These are phyloP conservation scores for Pseudonitzschia multistriata DNA, from an alignment of 108 stramenopile species.

Conservation along the genomic window DNA sequence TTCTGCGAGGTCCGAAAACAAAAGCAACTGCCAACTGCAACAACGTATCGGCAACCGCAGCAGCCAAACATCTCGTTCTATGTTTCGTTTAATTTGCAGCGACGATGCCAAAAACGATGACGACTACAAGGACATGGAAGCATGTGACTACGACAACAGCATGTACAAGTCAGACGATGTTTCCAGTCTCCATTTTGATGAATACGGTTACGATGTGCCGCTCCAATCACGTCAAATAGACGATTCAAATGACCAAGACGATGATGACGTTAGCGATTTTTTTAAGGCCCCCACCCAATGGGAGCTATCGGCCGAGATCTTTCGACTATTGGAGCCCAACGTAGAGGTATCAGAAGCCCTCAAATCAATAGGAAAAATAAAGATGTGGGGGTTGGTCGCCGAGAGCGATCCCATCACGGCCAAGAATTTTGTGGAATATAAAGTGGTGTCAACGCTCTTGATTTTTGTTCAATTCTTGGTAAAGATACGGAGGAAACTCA, in stretches of 20 bases:
- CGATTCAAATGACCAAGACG: not conserved
- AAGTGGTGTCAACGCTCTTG: not conserved
- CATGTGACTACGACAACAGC: not conserved
- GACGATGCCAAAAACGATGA: not conserved
- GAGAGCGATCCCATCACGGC: not conserved
- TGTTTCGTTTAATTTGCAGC: not conserved
- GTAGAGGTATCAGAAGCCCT: not conserved
- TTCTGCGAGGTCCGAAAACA: not conserved
- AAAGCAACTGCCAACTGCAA: not conserved
- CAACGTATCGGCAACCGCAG: not conserved
- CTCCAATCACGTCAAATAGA: not conserved
- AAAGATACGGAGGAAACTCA: not conserved
- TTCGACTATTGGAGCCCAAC: not conserved
- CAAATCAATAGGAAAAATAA: not conserved
- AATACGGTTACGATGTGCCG: slow-evolving; percentile 1
- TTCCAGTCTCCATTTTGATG: slow-evolving; percentile 9
- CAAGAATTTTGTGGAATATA: not conserved
- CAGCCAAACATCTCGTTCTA: not conserved
- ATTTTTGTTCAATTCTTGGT: not conserved
- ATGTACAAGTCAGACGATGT: not conserved
- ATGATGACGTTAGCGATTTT: slow-evolving; percentile 4
- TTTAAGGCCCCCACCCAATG: not conserved
- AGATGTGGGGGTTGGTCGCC: slow-evolving; percentile 3
- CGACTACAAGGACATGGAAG: not conserved
- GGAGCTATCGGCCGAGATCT: not conserved